These are phyloP conservation scores for Puccinia novopanici DNA, from an alignment of 1,284 basidiomycete species.

Conservation along the genomic window DNA sequence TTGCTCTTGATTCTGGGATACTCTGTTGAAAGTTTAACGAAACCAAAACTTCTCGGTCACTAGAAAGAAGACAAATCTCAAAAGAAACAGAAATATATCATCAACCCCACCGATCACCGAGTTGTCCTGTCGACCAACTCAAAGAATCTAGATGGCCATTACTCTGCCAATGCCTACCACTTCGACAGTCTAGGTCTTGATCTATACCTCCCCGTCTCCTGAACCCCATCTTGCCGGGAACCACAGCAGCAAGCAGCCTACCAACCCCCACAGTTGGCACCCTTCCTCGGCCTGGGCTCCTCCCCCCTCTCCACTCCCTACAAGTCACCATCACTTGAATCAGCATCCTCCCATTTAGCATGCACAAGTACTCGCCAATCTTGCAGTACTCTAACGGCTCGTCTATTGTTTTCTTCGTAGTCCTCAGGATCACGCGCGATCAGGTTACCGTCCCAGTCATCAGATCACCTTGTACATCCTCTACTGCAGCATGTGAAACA, in stretches of 20 bases:
- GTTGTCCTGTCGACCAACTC: too few species aligned
- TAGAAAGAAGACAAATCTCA: too few species aligned
- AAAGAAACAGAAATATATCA: too few species aligned
- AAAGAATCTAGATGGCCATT: too few species aligned
- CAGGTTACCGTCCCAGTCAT: background rate
- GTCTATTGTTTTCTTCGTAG: background rate
- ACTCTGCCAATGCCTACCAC: too few species aligned
- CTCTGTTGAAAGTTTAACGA: too few species aligned
- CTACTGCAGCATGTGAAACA: background rate
- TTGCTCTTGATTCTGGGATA: too few species aligned
- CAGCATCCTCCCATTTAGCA: background rate
- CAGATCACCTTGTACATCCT: background rate
- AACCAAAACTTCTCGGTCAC: too few species aligned
- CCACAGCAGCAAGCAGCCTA: background rate
- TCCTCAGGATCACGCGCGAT: background rate
- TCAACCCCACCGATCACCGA: too few species aligned
- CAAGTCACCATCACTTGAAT: conserved; percentile 1
- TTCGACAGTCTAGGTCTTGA: too few species aligned
- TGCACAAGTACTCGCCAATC: too few species aligned
- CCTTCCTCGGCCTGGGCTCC: background rate
- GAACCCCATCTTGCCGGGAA: background rate
- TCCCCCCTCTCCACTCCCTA: background rate
- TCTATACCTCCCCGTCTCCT: background rate
- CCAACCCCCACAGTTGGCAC: background rate
- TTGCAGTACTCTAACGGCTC: background rate